Evolutionary conservation across 148 eudicot genomes (phyloP), one percentile per base, ranked within the genome.

Genomic region (Suaeda aralocaspica): DNA sequence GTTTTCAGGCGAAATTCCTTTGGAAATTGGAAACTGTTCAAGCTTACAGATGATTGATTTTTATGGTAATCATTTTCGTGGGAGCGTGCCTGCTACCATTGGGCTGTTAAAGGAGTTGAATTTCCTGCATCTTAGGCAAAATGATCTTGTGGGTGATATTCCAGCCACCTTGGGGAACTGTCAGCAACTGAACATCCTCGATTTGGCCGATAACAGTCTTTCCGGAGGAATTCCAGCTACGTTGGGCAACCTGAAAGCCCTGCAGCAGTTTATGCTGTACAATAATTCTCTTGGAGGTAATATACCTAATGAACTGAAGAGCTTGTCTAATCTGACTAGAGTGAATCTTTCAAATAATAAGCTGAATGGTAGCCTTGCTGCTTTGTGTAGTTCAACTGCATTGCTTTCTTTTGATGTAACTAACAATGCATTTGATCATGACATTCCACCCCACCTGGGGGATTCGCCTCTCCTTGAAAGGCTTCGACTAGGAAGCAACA

Each of bases 1-100:
- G 46, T 83, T 94, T 11, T 83, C 93, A 0, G 97, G 99, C 4
- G 87, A 85, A 50, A 89, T 94, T 26, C 99, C 99, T 1, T 16
- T 34, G 44, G 97, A 91, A 71, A 86, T 94, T 31, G 96, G 97
- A n/a, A 94, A 94, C 75, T 94, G 99, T 76, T 85, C 99, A 25
- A 82, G 91, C 74, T 78, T 94, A 80, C 89, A 89, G 55, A 87
- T 86, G 97, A 60, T 94, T 25, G 99, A 94, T 80, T 89, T 94
- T 65, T 94, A 76, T 48, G 99, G 99, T 6, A 94, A 94, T 69
- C 88, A 73, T 13, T 94, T 94, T 63, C 53, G 69, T 0, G 99
- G 96, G 33, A 42, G 18, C 2, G 78, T 94, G n/a, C 99, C 96
- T 16, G 25, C 73, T 25, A 79, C 89, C 31, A 48, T 91, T 53